Evolutionary conservation across 2,329 filamentous ascomycete genomes (phyloP), one percentile per base, ranked within the genome.

Genomic region (Ceratocystis harringtonii): DNA sequence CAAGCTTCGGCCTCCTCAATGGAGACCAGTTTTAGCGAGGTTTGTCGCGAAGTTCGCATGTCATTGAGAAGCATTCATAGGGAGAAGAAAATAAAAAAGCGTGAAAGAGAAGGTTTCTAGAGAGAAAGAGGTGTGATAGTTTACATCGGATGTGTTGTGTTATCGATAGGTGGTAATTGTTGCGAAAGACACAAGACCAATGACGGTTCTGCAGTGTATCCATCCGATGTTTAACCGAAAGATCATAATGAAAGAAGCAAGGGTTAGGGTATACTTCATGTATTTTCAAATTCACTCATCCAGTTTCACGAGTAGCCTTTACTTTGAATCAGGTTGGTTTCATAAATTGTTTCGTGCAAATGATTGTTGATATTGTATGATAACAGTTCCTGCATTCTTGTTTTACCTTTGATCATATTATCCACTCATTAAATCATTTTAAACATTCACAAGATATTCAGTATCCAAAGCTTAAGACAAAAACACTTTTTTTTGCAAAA

Each of bases 401-500:
- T 41, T 41, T 41, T 15, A 4, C 4, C 10, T 41, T 41, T 15
- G 3, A 41, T 12, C 36, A 5, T 3, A 48, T 10, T 25, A 52
- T 52, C 28, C 22, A 58, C 28, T 12, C 17, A 15, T 58, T 15
- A 8, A 15, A 32, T 58, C 12, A 41, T 15, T 41, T 15, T 52
- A 2, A 17, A 36, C 17, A 36, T 32, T 36, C 55, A 58, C 55
- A 58, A n/a, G 5, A 41, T 41, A 41, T 36, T 19, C 7, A 8
- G 28, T 19, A 6, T 36, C 7, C 55, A 30, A 15, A 32, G 25
- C 30, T n/a, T 5, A 62, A 62, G 45, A 62, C 45, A 62, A 50
- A 62, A 62, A 48, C 61, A 62, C 61, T 62, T 62, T 61, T 41
- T 41, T 62, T 62, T 62, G 61, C 61, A 62, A 50, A 58, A 62